Percentiles rank a stretch among this genome's conserved stretches.
These are phyloP conservation scores for Calonectria leucothoes DNA, from an alignment of 2,329 filamentous ascomycete genomes.

Conservation along the genomic window DNA sequence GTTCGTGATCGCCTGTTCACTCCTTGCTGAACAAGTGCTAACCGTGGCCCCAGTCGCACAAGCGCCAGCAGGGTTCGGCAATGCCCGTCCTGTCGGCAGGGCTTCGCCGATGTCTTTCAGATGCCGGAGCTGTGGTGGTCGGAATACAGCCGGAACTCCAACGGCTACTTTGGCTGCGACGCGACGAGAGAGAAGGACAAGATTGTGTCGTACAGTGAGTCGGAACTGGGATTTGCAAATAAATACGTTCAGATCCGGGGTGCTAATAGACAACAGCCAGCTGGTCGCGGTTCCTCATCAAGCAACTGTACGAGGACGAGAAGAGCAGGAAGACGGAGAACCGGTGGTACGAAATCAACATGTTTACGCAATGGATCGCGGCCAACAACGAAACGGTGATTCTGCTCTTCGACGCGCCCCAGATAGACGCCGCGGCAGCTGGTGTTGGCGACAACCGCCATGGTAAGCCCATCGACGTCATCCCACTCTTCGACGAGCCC, in stretches of 20 bases:
- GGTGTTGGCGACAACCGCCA: neutral
- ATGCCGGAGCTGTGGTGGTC: constrained; percentile 13
- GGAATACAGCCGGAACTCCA: neutral
- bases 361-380: constrained; percentile 1
- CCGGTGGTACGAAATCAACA: constrained; percentile 10
- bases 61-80: neutral
- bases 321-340: neutral
- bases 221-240: neutral
- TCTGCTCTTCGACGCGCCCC: neutral
- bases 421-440: neutral
- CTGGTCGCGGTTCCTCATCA: constrained; percentile 12
- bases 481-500: neutral
- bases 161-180: constrained; percentile 18
- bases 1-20: neutral
- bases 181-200: neutral
- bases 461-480: neutral
- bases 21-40: neutral
- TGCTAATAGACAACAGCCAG: neutral
- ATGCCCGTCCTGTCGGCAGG: neutral
- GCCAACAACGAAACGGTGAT: neutral
- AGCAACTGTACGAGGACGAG: neutral
- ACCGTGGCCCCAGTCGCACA: neutral
- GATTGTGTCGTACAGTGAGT: neutral
- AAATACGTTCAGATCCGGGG: neutral
- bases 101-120: neutral